Evolutionary conservation across 805 yeast species (phyloP).

Genomic region (Sugiyamaella qingdaonensis): DNA sequence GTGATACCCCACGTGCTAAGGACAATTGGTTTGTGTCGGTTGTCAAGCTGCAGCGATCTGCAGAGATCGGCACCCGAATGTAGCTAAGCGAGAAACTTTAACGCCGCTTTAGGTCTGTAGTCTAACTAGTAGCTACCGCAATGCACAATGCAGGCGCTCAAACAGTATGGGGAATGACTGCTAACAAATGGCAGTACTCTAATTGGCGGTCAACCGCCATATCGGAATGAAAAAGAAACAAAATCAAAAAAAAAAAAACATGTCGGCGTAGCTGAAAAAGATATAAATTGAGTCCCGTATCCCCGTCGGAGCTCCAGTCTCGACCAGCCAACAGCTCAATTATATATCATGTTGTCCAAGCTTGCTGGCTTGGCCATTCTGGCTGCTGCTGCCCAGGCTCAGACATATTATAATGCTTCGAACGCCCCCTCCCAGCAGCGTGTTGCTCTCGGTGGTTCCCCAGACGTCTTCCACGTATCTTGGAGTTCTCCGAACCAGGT

Average conservation of each 20-base stretch:
- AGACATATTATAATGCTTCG: not conserved
- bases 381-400: conserved; percentile 1
- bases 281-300: not conserved
- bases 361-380: not conserved
- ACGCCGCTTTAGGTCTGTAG: not conserved
- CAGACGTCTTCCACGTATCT: conserved; percentile 23
- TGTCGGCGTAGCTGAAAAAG: not conserved
- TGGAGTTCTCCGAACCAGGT: conserved; percentile 24
- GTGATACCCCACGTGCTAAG: not conserved
- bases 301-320: not conserved
- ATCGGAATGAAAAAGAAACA: not conserved
- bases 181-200: not conserved
- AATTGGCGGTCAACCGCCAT: not conserved
- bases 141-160: too few species aligned
- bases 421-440: conserved; percentile 22
- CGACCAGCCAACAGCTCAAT: not conserved
- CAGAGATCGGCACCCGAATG: not conserved
- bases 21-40: not conserved
- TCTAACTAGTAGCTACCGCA: too few species aligned
- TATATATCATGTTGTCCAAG: not conserved
- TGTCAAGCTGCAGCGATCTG: not conserved
- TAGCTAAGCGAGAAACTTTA: not conserved
- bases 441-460: conserved; percentile 25
- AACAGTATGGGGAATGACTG: not conserved
- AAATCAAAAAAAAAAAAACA: not conserved